phyloP scores from a whole-genome alignment of 1,139 yeast genomes.

The Debaryomyces subglobosus region DNA sequence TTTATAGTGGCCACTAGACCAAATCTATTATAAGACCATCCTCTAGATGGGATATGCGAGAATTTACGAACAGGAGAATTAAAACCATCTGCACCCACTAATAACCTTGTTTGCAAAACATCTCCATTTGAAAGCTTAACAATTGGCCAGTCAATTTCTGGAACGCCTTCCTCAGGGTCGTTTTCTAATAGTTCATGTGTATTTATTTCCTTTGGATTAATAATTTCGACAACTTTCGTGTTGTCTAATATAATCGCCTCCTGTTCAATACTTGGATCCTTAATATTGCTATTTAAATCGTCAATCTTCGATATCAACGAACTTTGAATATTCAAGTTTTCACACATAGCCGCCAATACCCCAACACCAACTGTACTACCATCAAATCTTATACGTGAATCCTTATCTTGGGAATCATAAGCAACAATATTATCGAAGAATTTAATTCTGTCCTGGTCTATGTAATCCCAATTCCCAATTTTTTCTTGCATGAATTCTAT shows the following conservation, averaged over 20 bases:
- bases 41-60: conserved; percentile 81
- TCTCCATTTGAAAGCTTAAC: conserved; percentile 72
- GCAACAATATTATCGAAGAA: conserved; percentile 82
- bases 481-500: conserved; percentile 60
- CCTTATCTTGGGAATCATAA: conserved; percentile 76
- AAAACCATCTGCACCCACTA: conserved; percentile 95
- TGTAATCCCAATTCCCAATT: conserved; percentile 77
- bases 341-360: conserved; percentile 80
- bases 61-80: conserved; percentile 89
- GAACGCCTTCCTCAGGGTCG: conserved; percentile 24
- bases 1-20: conserved; percentile 91
- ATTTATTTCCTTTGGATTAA: conserved; percentile 22
- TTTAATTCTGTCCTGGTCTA: conserved; percentile 70
- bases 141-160: conserved; percentile 70
- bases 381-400: conserved; percentile 73
- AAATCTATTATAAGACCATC: conserved; percentile 87
- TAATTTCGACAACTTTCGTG: conserved; percentile 63
- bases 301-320: conserved; percentile 61
- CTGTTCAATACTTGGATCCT: conserved; percentile 24
- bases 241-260: conserved; percentile 57
- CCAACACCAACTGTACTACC: conserved; percentile 47
- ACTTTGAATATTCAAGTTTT: conserved; percentile 80
- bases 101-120: conserved; percentile 63
- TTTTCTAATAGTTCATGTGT: conserved; percentile 20
- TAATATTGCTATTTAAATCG: conserved; percentile 39